Evolutionary conservation across 805 yeast genomes (phyloP), one percentile per base, ranked within the genome.

Genomic region (Nakazawaea peltata): DNA sequence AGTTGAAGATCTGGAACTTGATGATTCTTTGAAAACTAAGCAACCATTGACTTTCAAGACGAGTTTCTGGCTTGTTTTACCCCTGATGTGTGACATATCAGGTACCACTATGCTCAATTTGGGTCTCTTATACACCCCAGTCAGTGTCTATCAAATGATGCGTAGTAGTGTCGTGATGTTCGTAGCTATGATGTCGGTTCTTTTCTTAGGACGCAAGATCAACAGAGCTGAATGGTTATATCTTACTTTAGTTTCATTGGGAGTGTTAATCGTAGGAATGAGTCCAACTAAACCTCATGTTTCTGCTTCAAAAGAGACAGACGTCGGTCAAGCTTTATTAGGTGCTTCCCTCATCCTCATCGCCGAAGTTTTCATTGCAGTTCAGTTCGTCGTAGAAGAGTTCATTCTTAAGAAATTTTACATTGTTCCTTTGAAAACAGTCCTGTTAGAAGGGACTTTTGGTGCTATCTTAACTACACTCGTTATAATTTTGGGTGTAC

Each of bases 131-230:
- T 77, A 75, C 54, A 76, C 78, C 1, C 90, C 92, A 0, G 92
- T 82, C 7, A 79, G 87, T 1, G 69, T 82, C 33, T 83, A 81
- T 54, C 94, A 83, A 53, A 83, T 83, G 94, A 77, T 81, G n/a
- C 63, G 94, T 44, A 92, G 94, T 2, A 72, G 86, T 0, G 59
- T 81, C 28, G 83, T 83, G 28, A 56, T 83, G 28, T 81, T 81
- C 57, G 94, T 82, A 17, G 94, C 88, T 1, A 54, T 76, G 12
- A 67, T 81, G 48, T 76, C 85, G 16, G 78, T 78, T 26, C 19
- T 77, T 1, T 80, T 81, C 48, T 65, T 83, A 43, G 61, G 68
- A 31, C 66, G 74, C 28, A 56, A 51, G 14, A 74, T 83, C 32
- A 61, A 76, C 8, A 65, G 70, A 40, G 50, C 74, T 17, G 88